phyloP scores from a whole-genome alignment of 805 yeast species.

The Sporopachydermia quercuum region DNA sequence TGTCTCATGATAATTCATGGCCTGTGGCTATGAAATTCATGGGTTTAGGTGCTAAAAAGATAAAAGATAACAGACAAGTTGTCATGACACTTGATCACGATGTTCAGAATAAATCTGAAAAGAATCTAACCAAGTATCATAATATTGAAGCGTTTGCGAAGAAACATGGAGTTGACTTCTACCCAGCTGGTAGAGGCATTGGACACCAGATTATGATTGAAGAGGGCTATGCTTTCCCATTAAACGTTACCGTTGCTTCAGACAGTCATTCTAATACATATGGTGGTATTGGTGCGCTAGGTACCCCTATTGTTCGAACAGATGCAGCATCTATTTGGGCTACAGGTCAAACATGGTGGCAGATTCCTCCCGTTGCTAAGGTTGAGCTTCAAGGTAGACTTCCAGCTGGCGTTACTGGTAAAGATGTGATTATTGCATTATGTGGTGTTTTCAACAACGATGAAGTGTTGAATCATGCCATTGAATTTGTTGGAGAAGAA shows the following conservation, averaged over 20 bases:
- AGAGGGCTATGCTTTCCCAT: slow-evolving; percentile 96
- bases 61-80: slow-evolving; percentile 77
- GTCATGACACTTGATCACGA: slow-evolving; percentile 97
- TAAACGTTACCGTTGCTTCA: slow-evolving; percentile 85
- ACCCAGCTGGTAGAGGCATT: slow-evolving; percentile 98
- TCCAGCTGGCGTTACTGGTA: slow-evolving; percentile 84
- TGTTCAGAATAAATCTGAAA: slow-evolving; percentile 84
- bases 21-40: slow-evolving; percentile 95
- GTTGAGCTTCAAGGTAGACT: slow-evolving; percentile 74
- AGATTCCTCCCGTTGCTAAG: slow-evolving; percentile 95
- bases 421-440: slow-evolving; percentile 90
- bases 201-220: slow-evolving; percentile 99
- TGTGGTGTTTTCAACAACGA: slow-evolving; percentile 88
- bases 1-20: slow-evolving; percentile 99
- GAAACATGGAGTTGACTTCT: slow-evolving; percentile 86
- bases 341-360: slow-evolving; percentile 99
- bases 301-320: slow-evolving; percentile 96
- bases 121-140: slow-evolving; percentile 72
- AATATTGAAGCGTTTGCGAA: slow-evolving; percentile 85
- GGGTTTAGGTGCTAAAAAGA: slow-evolving; percentile 81
- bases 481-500: slow-evolving; percentile 83
- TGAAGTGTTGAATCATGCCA: slow-evolving; percentile 86
- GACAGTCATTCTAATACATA: slow-evolving; percentile 97
- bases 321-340: slow-evolving; percentile 99
- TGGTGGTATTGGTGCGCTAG: slow-evolving; percentile 92